Evolutionary conservation across 179 eudicot genomes (phyloP).

Genomic region (Beta corolliflora): DNA sequence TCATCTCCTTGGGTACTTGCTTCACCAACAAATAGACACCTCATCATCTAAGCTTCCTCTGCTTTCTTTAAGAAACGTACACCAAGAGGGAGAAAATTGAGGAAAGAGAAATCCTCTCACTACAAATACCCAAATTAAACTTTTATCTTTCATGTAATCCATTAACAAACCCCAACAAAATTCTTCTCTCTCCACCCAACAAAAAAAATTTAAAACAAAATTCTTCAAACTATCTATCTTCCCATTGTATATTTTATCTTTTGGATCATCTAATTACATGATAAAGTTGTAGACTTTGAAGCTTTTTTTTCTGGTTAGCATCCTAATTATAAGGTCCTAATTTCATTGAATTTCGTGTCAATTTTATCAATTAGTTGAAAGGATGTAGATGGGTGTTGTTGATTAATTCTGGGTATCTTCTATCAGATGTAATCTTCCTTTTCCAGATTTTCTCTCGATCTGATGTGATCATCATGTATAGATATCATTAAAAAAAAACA

Average conservation of each 20-base stretch:
- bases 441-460: constrained; percentile 17
- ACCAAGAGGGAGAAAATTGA: constrained; percentile 23
- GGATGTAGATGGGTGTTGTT: not conserved
- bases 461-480: constrained; percentile 26
- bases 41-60: constrained; percentile 19
- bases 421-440: constrained; percentile 15
- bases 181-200: not conserved
- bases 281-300: constrained; percentile 26
- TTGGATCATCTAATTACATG: constrained; percentile 19
- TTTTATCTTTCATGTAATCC: constrained; percentile 15
- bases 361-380: constrained; percentile 18
- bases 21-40: constrained; percentile 27
- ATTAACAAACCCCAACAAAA: constrained; percentile 29
- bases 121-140: constrained; percentile 11
- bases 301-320: constrained; percentile 13
- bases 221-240: not conserved
- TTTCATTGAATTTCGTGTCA: constrained; percentile 12
- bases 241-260: not conserved
- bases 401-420: constrained; percentile 8
- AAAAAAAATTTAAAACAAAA: not conserved
- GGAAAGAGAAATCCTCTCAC: constrained; percentile 17
- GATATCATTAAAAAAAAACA: not conserved
- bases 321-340: constrained; percentile 21
- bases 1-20: not conserved
- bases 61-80: constrained; percentile 19